phyloP scores from a whole-genome alignment of 495 filamentous ascomycete species.

The Neurospora terricola region DNA sequence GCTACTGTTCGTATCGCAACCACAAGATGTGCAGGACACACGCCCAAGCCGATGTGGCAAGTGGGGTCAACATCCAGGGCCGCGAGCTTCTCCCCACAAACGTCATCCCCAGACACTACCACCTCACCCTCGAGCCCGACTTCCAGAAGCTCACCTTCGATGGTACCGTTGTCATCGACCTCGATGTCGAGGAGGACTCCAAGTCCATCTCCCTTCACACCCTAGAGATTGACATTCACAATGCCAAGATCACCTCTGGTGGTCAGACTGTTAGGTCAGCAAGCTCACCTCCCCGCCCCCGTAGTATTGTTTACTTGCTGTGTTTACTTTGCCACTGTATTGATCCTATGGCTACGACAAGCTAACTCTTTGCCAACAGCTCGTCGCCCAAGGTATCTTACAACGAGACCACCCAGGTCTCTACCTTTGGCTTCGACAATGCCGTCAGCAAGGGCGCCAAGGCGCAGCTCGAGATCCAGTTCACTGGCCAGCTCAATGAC shows the following conservation, averaged over 20 bases:
- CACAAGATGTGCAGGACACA: slow-evolving; percentile 47
- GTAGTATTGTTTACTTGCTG: not conserved
- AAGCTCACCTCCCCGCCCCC: not conserved
- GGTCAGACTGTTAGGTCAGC: slow-evolving; percentile 35
- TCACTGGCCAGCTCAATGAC: slow-evolving; percentile 60
- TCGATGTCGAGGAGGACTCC: slow-evolving; percentile 79
- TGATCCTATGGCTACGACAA: not conserved
- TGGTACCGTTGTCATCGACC: slow-evolving; percentile 57
- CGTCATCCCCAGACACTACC: slow-evolving; percentile 57
- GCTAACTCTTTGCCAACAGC: slow-evolving; percentile 20
- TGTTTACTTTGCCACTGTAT: not conserved
- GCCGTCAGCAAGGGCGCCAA: slow-evolving; percentile 48
- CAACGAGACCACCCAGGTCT: slow-evolving; percentile 54
- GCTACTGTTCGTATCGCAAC: slow-evolving; percentile 43
- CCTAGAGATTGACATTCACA: slow-evolving; percentile 75
- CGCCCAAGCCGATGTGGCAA: slow-evolving; percentile 30
- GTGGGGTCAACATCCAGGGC: slow-evolving; percentile 36
- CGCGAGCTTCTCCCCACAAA: slow-evolving; percentile 55
- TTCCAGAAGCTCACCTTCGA: slow-evolving; percentile 61
- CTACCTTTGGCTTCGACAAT: slow-evolving; percentile 53
- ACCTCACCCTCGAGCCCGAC: slow-evolving; percentile 64
- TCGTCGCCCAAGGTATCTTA: slow-evolving; percentile 47
- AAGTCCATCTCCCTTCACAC: slow-evolving; percentile 82
- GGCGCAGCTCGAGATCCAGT: slow-evolving; percentile 56
- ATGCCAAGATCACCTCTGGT: slow-evolving; percentile 52